Evolutionary conservation across 192 early-diverging fungal species (phyloP).

Genomic region (Linnemannia zychae): DNA sequence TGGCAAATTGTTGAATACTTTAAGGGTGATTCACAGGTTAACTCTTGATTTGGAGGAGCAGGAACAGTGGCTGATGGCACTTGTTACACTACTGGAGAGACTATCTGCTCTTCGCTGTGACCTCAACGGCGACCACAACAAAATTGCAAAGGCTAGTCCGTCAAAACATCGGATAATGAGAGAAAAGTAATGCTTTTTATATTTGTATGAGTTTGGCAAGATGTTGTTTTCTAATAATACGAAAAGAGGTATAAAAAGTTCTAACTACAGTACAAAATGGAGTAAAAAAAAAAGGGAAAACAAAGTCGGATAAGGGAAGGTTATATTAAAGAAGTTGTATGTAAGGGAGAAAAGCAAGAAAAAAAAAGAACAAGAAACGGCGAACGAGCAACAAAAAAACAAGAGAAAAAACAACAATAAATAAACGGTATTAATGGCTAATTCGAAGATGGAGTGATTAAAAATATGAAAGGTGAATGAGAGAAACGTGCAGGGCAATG

Average conservation of each 20-base stretch:
- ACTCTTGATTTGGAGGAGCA: too few species aligned
- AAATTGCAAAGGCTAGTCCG: too few species aligned
- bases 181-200: not conserved
- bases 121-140: too few species aligned
- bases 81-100: too few species aligned
- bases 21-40: too few species aligned
- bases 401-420: constrained; percentile 2
- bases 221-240: constrained; percentile 15
- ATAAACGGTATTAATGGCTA: constrained; percentile 24
- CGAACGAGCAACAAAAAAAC: constrained; percentile 15
- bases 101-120: too few species aligned
- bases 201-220: not conserved
- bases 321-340: not conserved
- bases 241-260: too few species aligned
- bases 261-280: too few species aligned
- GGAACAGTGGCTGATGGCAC: too few species aligned
- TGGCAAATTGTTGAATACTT: too few species aligned
- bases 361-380: not conserved
- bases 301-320: not conserved
- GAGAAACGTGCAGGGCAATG: not conserved
- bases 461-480: constrained; percentile 20
- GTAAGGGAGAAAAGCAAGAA: not conserved
- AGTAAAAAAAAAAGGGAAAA: too few species aligned
- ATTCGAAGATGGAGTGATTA: not conserved
- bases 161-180: not conserved